Percentiles rank a stretch among this genome's conserved stretches.
Conservation (phyloP, 192 early-diverging fungal genomes). For the Entomortierella lignicola region DNA sequence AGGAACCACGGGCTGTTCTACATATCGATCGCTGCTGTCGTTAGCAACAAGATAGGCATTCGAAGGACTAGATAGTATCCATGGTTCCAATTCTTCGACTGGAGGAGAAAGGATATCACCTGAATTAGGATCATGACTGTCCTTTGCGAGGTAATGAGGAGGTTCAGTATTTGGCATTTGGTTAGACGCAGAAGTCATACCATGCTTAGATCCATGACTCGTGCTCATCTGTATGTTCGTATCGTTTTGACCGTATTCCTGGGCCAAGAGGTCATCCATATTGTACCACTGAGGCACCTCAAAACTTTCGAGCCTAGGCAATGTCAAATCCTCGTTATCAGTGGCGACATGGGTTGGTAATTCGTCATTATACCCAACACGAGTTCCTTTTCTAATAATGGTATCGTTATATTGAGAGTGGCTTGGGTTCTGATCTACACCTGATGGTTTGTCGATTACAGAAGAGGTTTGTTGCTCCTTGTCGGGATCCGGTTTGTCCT, state of each 20-base stretch:
- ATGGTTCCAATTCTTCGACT: constrained; percentile 8
- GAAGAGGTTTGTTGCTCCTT: constrained; percentile 2
- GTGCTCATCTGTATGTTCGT: constrained; percentile 2
- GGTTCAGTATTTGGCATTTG: neutral
- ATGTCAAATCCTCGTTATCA: neutral
- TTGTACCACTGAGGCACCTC: constrained; percentile 25
- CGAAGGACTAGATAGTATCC: constrained; percentile 7
- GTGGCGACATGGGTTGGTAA: neutral
- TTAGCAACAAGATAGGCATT: constrained; percentile 30
- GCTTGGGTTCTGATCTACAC: neutral
- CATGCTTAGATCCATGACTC: constrained; percentile 5
- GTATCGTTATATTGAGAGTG: neutral
- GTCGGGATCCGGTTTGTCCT: constrained; percentile 10
- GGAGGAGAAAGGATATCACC: constrained; percentile 41
- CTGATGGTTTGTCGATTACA: neutral
- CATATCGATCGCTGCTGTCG: constrained; percentile 34
- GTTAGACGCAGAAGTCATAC: neutral
- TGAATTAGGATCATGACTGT: constrained; percentile 7
- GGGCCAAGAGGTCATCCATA: constrained; percentile 45
- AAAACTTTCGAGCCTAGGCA: neutral
- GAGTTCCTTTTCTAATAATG: constrained; percentile 13
- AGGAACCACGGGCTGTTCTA: constrained; percentile 39
- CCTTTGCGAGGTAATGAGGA: constrained; percentile 11
- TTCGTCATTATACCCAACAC: constrained; percentile 19
- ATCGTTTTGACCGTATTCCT: constrained; percentile 28